Evolutionary conservation across 768 basidiomycete species (phyloP).

Genomic region (Plicaturopsis crispa): DNA sequence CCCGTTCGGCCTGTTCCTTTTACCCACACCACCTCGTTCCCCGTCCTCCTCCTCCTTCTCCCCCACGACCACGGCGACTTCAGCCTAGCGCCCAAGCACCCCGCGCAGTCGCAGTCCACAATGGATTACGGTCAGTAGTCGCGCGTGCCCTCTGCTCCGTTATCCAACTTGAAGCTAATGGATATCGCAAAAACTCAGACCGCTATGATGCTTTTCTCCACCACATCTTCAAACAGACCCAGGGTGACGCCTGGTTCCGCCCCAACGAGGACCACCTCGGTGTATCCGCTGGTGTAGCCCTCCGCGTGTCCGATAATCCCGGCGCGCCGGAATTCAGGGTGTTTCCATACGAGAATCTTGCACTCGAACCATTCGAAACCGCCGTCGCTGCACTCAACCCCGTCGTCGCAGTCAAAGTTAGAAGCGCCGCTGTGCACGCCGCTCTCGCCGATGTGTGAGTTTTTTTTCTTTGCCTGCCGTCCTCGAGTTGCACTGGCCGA

Average conservation of each 20-base stretch:
- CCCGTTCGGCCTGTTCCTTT: constrained; percentile 4
- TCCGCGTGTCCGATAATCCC: constrained; percentile 68
- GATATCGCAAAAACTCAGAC: no score
- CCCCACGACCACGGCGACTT: no score
- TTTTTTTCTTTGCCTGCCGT: not conserved
- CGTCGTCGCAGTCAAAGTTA: constrained; percentile 75
- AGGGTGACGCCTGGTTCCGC: constrained; percentile 82
- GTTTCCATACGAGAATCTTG: constrained; percentile 83
- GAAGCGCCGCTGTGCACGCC: constrained; percentile 75
- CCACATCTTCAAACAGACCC: constrained; percentile 44
- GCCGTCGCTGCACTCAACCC: constrained; percentile 73
- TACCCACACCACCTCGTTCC: constrained; percentile 2
- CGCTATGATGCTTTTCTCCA: constrained; percentile 20
- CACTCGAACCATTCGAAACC: constrained; percentile 74
- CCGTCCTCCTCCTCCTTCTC: no score
- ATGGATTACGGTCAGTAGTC: no score
- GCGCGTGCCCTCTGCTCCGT: no score
- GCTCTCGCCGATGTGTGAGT: constrained; percentile 64
- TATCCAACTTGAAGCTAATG: no score
- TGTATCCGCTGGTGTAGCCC: constrained; percentile 71
- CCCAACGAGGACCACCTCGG: constrained; percentile 78
- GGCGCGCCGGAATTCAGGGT: constrained; percentile 64
- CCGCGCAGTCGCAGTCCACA: no score
- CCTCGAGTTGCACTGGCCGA: no score
- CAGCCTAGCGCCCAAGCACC: no score